A percentile compares a stretch with the other conserved stretches of the same genome.
Conservation (phyloP, 2,329 filamentous ascomycete species). For the Talaromyces amestolkiae region DNA sequence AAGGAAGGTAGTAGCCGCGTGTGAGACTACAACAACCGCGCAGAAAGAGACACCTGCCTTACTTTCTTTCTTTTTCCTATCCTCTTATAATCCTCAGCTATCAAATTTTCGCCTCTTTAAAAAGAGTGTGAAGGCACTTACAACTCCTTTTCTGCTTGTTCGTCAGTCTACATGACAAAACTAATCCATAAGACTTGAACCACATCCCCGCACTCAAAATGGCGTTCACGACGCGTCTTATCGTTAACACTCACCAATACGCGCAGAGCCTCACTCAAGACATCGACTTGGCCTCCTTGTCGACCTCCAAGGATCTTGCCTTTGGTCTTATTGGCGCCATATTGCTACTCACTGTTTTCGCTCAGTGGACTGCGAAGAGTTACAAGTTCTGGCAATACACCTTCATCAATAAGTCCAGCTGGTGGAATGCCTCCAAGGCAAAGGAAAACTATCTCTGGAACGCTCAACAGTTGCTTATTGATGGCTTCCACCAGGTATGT, state of each 20-base stretch:
- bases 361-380: background rate
- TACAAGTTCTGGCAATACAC: conserved; percentile 2
- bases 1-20: background rate
- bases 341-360: background rate
- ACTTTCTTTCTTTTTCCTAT: background rate
- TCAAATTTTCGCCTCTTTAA: background rate
- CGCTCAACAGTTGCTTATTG: background rate
- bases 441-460: conserved; percentile 7
- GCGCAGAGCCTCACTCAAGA: background rate
- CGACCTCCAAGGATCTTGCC: background rate
- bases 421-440: conserved; percentile 10
- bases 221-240: background rate
- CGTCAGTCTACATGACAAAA: background rate
- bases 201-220: background rate
- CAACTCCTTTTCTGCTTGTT: background rate
- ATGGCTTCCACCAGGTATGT: conserved; percentile 14
- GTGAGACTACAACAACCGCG: background rate
- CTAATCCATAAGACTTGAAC: background rate
- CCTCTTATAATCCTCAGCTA: background rate
- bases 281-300: background rate
- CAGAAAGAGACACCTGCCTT: background rate
- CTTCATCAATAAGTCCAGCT: conserved; percentile 7
- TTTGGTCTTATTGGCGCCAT: background rate
- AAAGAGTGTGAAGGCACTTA: background rate
- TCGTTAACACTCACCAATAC: background rate